Conservation (phyloP, 495 filamentous ascomycete genomes). For the Aspergillus campestris region DNA sequence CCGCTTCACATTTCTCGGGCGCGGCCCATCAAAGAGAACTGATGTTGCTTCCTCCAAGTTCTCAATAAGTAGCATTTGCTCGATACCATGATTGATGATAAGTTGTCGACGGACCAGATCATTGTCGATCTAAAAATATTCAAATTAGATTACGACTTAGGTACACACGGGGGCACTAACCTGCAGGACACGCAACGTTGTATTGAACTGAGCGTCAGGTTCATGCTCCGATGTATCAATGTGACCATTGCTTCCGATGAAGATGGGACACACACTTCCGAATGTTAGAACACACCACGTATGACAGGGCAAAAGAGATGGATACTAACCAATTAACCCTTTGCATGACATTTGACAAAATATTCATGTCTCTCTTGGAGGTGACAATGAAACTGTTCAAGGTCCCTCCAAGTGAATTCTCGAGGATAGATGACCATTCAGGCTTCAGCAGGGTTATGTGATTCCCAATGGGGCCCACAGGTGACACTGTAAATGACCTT, state of each 20-base stretch:
- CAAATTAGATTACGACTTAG: constrained; percentile 6
- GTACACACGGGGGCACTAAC: constrained; percentile 22
- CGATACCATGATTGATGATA: constrained; percentile 73
- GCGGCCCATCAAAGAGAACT: constrained; percentile 56
- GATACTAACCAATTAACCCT: constrained; percentile 41
- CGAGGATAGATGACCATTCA: constrained; percentile 77
- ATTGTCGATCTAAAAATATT: constrained; percentile 58
- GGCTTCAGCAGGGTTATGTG: constrained; percentile 68
- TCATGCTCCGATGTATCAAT: constrained; percentile 61
- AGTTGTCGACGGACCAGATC: constrained; percentile 67
- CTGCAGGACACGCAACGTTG: constrained; percentile 67
- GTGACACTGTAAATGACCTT: constrained; percentile 53
- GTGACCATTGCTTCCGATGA: constrained; percentile 51
- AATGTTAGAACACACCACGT: constrained; percentile 14
- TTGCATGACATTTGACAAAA: constrained; percentile 55
- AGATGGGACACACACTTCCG: constrained; percentile 46
- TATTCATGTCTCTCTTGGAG: constrained; percentile 56
- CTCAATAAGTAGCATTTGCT: constrained; percentile 75
- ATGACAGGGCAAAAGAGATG: not conserved
- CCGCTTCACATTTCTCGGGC: constrained; percentile 60
- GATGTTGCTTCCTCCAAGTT: constrained; percentile 54
- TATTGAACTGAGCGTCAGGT: constrained; percentile 63
- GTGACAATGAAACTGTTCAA: constrained; percentile 75
- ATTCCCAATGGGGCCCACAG: constrained; percentile 76
- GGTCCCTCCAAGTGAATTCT: constrained; percentile 55